phyloP scores from a whole-genome alignment of 2,329 filamentous ascomycete genomes.

The Domatiomyces catenatus region DNA sequence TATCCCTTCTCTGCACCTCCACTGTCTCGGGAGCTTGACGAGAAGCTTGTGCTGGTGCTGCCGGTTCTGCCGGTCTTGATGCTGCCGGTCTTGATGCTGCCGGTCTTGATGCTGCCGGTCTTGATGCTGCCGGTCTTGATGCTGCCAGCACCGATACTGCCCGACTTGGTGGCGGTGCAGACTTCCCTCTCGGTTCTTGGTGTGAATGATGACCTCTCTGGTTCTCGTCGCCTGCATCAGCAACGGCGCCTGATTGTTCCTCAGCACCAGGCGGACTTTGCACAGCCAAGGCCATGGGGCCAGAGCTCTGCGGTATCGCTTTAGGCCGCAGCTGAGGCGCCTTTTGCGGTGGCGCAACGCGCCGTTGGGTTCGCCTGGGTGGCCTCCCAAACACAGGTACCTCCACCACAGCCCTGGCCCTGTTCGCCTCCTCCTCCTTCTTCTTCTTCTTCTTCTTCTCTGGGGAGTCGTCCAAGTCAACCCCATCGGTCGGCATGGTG shows the following conservation, averaged over 20 bases:
- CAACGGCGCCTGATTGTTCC: not conserved
- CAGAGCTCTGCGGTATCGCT: not conserved
- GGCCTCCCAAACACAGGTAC: not conserved
- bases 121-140: not conserved
- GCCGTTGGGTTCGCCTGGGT: not conserved
- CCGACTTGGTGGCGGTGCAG: not conserved
- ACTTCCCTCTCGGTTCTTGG: too few relatives aligned
- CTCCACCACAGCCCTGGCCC: not conserved
- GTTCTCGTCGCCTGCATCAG: not conserved
- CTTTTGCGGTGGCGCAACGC: not conserved
- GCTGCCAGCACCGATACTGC: not conserved
- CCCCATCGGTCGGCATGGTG: constrained; percentile 5
- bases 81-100: too few relatives aligned
- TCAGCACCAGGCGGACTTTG: not conserved
- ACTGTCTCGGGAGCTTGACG: not conserved
- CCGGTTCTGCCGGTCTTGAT: too few relatives aligned
- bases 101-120: too few relatives aligned
- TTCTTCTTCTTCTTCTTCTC: constrained; percentile 6
- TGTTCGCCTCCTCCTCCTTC: not conserved
- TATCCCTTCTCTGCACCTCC: not conserved
- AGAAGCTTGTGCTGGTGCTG: not conserved
- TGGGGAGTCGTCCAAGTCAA: constrained; percentile 12
- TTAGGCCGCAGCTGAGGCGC: not conserved
- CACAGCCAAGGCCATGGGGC: too few relatives aligned
- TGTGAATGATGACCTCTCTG: not conserved